Conservation (phyloP, 148 eudicot genomes). For the Fagopyrum esculentum region DNA sequence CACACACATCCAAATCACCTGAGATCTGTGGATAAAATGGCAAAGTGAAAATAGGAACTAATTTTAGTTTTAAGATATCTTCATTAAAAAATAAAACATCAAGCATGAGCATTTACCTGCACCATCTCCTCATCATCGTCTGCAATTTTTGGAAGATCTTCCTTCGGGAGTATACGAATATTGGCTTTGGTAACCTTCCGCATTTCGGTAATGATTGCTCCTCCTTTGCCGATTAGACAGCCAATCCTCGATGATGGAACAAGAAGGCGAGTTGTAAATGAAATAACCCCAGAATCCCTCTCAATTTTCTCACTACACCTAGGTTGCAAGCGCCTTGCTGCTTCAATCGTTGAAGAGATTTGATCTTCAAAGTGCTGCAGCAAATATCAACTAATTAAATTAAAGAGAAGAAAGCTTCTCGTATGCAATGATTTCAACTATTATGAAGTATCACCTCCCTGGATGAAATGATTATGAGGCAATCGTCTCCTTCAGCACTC, state of each 20-base stretch:
- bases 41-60: background rate
- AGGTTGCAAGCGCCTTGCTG: conserved; percentile 84
- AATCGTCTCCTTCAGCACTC: conserved; percentile 71
- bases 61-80: too few species aligned
- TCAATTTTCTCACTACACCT: conserved; percentile 95
- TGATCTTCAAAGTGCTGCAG: conserved; percentile 73
- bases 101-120: conserved; percentile 43
- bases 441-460: conserved; percentile 48
- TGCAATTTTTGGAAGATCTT: conserved; percentile 81
- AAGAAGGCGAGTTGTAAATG: conserved; percentile 69
- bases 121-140: conserved; percentile 91
- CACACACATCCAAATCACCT: conserved; percentile 80
- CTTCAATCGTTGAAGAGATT: conserved; percentile 78
- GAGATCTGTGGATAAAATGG: conserved; percentile 45
- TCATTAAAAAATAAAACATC: background rate
- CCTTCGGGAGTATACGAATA: conserved; percentile 85
- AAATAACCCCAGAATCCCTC: conserved; percentile 84
- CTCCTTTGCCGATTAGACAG: conserved; percentile 93
- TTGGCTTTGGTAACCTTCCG: conserved; percentile 81
- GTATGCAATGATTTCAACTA: background rate
- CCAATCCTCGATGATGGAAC: conserved; percentile 82
- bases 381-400: background rate
- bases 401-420: background rate
- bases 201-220: conserved; percentile 80
- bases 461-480: conserved; percentile 63